Evolutionary conservation across 1,284 basidiomycete species (phyloP).

Genomic region (Ganoderma multipileum): DNA sequence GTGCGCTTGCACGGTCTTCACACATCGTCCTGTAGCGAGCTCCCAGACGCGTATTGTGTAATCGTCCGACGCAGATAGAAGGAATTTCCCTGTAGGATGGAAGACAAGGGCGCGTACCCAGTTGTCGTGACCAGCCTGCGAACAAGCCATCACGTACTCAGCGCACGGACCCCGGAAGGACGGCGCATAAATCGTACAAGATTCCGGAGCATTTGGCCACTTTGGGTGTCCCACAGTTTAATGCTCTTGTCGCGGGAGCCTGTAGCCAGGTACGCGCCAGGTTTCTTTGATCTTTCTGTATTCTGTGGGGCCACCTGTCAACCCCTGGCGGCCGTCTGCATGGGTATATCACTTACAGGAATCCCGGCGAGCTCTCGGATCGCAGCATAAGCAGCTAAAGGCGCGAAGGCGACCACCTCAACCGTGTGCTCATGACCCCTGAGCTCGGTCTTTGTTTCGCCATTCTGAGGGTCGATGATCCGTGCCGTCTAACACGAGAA

Average conservation of each 20-base stretch:
- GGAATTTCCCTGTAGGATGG: slow-evolving; percentile 75
- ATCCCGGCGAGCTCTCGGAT: slow-evolving; percentile 51
- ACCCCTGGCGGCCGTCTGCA: too few relatives aligned
- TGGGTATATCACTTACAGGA: slow-evolving; percentile 28
- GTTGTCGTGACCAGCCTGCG: slow-evolving; percentile 68
- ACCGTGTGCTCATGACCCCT: slow-evolving; percentile 81
- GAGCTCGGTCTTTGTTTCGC: slow-evolving; percentile 72
- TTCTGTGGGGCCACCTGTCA: slow-evolving; percentile 15
- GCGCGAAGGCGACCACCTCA: slow-evolving; percentile 73
- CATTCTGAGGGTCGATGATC: slow-evolving; percentile 66
- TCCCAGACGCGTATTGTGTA: slow-evolving; percentile 83
- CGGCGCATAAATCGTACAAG: slow-evolving; percentile 51
- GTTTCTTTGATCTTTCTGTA: slow-evolving; percentile 42
- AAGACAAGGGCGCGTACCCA: slow-evolving; percentile 76
- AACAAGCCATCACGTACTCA: neutral
- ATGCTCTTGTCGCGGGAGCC: slow-evolving; percentile 79
- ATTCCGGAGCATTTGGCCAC: slow-evolving; percentile 71
- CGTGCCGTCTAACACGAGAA: slow-evolving; percentile 59
- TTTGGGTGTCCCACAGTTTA: slow-evolving; percentile 72
- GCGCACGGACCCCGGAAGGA: neutral
- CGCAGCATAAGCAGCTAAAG: slow-evolving; percentile 55
- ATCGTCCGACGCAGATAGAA: slow-evolving; percentile 80
- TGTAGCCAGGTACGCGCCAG: slow-evolving; percentile 62
- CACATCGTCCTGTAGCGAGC: slow-evolving; percentile 68
- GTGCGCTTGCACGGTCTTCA: slow-evolving; percentile 76